A percentile compares a stretch with the other conserved stretches of the same genome.
These are phyloP conservation scores for Groenewaldozyma auringiensis DNA, from an alignment of 1,139 yeast species.

Conservation along the genomic window DNA sequence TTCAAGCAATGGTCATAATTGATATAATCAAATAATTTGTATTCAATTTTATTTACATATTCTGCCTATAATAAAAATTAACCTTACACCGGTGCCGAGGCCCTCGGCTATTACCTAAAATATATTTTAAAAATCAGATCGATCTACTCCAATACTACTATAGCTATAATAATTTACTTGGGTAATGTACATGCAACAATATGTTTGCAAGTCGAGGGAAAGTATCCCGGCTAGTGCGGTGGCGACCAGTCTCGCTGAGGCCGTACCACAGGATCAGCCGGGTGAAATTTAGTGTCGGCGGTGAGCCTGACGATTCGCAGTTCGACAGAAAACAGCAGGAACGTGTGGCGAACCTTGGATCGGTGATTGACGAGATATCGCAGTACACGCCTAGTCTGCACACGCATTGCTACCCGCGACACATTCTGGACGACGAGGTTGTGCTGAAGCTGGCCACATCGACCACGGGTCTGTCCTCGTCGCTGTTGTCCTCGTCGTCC, in stretches of 20 bases:
- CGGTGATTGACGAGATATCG: constrained; percentile 1
- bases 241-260: background rate
- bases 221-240: background rate
- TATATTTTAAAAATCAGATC: too few relatives aligned
- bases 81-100: too few relatives aligned
- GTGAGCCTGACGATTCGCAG: background rate
- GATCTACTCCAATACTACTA: too few relatives aligned
- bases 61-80: too few relatives aligned
- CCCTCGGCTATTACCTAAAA: too few relatives aligned
- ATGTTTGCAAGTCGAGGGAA: background rate
- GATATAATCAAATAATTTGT: too few relatives aligned
- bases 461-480: background rate
- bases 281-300: too few relatives aligned
- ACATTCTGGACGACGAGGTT: background rate
- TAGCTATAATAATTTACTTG: too few relatives aligned
- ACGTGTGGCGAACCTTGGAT: constrained; percentile 1
- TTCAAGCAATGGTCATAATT: constrained; percentile 66
- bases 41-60: too few relatives aligned
- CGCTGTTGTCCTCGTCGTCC: background rate
- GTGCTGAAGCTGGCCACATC: background rate
- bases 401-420: background rate
- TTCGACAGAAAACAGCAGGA: background rate
- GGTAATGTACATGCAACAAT: too few relatives aligned
- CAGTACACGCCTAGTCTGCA: background rate
- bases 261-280: background rate